These are phyloP conservation scores for Fusarium pseudoanthophilum DNA, from an alignment of 2,329 filamentous ascomycete genomes.

Conservation along the genomic window DNA sequence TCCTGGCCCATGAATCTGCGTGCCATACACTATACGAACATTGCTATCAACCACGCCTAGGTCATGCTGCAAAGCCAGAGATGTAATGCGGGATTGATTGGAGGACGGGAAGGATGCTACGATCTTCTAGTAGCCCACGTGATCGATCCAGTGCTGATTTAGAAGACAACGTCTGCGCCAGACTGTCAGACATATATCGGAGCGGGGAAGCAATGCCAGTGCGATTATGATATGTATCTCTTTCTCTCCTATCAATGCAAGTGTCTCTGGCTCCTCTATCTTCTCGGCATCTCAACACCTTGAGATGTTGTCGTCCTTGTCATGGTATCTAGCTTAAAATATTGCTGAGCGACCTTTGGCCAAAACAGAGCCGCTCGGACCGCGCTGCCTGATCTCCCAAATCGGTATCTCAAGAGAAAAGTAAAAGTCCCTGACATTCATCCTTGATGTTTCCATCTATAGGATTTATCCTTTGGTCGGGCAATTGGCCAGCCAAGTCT, in stretches of 20 bases:
- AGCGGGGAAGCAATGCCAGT: not conserved
- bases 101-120: not conserved
- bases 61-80: not conserved
- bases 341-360: not conserved
- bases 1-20: not conserved
- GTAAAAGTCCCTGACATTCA: fast-evolving
- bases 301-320: too few relatives aligned
- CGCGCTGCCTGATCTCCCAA: not conserved
- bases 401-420: fast-evolving
- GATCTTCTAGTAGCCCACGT: fast-evolving
- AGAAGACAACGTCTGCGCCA: not conserved
- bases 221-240: fast-evolving
- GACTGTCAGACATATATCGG: not conserved
- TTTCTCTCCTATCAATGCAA: not conserved
- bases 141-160: fast-evolving
- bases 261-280: fast-evolving
- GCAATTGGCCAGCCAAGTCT: not conserved
- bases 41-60: fast-evolving
- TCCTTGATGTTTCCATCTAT: too few relatives aligned
- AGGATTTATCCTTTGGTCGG: not conserved
- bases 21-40: not conserved
- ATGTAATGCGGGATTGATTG: too few relatives aligned
- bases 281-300: fast-evolving
- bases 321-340: too few relatives aligned
- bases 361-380: not conserved